Conservation (phyloP, 1,284 basidiomycete species). For the Ustilago crameri region DNA sequence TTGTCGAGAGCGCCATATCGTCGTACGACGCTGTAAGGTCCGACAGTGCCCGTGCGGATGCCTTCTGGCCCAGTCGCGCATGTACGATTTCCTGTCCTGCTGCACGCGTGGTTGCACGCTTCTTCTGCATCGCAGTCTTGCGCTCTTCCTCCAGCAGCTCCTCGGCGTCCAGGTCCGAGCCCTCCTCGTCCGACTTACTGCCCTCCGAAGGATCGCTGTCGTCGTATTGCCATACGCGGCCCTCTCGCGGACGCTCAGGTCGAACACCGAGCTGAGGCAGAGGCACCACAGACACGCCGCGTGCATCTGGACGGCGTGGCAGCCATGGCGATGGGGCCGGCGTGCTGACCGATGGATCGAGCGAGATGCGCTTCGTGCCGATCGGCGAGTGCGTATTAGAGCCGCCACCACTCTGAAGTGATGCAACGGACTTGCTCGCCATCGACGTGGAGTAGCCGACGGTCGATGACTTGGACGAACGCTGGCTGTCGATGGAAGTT, state of each 20-base stretch:
- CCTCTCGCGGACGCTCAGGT: constrained; percentile 62
- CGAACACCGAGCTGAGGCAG: constrained; percentile 63
- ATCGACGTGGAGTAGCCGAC: constrained; percentile 28
- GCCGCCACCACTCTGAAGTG: constrained; percentile 22
- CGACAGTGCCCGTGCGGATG: constrained; percentile 30
- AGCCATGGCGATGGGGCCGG: constrained; percentile 57
- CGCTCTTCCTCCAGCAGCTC: constrained; percentile 60
- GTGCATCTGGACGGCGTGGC: constrained; percentile 63
- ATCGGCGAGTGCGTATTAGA: constrained; percentile 21
- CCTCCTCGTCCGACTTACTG: constrained; percentile 51
- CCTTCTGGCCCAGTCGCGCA: constrained; percentile 38
- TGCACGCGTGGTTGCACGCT: constrained; percentile 63
- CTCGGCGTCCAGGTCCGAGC: constrained; percentile 53
- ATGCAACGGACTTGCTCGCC: constrained; percentile 38
- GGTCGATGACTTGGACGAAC: constrained; percentile 35
- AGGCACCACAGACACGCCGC: constrained; percentile 61
- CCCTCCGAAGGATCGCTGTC: constrained; percentile 44
- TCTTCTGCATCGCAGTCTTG: constrained; percentile 59
- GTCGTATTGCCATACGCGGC: constrained; percentile 59
- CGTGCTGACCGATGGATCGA: constrained; percentile 57
- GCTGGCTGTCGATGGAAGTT: constrained; percentile 32
- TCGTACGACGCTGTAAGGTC: constrained; percentile 44
- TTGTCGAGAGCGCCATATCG: constrained; percentile 28
- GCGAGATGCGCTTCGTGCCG: constrained; percentile 29
- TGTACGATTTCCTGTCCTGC: constrained; percentile 63